Evolutionary conservation across 2,329 filamentous ascomycete species (phyloP), one percentile per base, ranked within the genome.

Genomic region (Fusarium sp.): DNA sequence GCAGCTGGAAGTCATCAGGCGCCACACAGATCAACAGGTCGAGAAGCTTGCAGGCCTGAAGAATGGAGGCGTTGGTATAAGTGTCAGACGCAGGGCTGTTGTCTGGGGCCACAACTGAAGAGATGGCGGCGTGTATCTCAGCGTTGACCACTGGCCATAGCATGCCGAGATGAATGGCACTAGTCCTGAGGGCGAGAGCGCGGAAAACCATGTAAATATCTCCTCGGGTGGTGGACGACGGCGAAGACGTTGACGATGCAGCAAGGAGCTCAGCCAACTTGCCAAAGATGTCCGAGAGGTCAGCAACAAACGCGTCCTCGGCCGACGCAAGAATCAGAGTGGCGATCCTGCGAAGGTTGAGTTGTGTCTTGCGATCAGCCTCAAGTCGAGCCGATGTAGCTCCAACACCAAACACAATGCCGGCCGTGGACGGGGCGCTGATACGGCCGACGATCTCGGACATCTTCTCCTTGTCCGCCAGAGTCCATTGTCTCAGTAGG

Each of bases 401-500:
- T 13, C 97, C 97, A 1, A 99, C 96, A n/a, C 96, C 96, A 79
- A 99, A 99, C 80, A 99, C 96, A 76, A 99, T 97, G 10, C 96
- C 96, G 0, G 97, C 96, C 16, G 95, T 96, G 1, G 95, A 94
- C 7, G 96, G 96, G 5, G 95, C 90, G 7, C 92, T 92, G 71
- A 99, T 89, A 22, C 94, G 92, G 40, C 89, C 87, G 10, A 98
- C 84, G 5, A 98, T 86, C 71, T 99, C 96, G 0, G 92, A 86
- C 83, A 99, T 89, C 56, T 93, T 91, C 64, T 98, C 95, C 83
- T 97, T 98, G 82, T 99, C 96, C 18, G 90, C 90, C 16, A 95
- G 84, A 5, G 91, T 89, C 93, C 95, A 98, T 80, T 98, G 94
- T 42, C 91, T 92, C 24, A 99, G 83, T 16, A 98, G 87, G 0